phyloP scores from a whole-genome alignment of 2,329 filamentous ascomycete species.

The Aspergillus sojae region DNA sequence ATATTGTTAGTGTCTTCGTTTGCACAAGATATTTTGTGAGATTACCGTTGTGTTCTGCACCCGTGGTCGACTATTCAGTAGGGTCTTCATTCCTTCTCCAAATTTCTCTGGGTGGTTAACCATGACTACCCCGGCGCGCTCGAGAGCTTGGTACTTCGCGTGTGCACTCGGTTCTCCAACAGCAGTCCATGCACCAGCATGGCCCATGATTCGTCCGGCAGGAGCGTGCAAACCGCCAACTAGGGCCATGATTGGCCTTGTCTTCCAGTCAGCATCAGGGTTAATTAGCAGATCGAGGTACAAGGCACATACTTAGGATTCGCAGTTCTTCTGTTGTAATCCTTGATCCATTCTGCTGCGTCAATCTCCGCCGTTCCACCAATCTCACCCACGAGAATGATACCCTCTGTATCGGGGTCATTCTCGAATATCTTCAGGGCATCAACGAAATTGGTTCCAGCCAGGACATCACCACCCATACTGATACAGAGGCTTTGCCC shows the following conservation, averaged over 20 bases:
- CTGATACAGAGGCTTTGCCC: slow-evolving; percentile 78
- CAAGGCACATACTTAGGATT: slow-evolving; percentile 63
- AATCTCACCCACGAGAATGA: slow-evolving; percentile 73
- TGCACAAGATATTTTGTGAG: background rate
- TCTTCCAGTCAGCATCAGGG: slow-evolving; percentile 17
- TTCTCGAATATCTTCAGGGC: slow-evolving; percentile 67
- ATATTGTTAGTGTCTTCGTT: slow-evolving; percentile 5
- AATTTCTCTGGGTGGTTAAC: slow-evolving; percentile 78
- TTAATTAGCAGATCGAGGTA: background rate
- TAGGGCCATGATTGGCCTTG: slow-evolving; percentile 71
- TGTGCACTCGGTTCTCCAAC: slow-evolving; percentile 66
- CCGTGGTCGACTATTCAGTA: slow-evolving; percentile 52
- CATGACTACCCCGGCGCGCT: slow-evolving; percentile 67
- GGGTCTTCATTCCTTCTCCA: slow-evolving; percentile 66
- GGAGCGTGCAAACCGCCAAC: slow-evolving; percentile 69
- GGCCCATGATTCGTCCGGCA: slow-evolving; percentile 71
- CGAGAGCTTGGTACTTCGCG: slow-evolving; percentile 69
- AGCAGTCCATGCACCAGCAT: slow-evolving; percentile 73
- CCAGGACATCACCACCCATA: slow-evolving; percentile 74
- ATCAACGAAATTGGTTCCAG: slow-evolving; percentile 74
- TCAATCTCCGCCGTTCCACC: slow-evolving; percentile 71
- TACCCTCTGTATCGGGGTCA: slow-evolving; percentile 70
- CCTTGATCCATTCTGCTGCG: slow-evolving; percentile 72
- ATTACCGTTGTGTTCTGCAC: slow-evolving; percentile 26
- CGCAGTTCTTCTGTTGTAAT: slow-evolving; percentile 60